These are phyloP conservation scores for Kodamaea hsintzibuensis DNA, from an alignment of 805 yeast genomes.

Conservation along the genomic window DNA sequence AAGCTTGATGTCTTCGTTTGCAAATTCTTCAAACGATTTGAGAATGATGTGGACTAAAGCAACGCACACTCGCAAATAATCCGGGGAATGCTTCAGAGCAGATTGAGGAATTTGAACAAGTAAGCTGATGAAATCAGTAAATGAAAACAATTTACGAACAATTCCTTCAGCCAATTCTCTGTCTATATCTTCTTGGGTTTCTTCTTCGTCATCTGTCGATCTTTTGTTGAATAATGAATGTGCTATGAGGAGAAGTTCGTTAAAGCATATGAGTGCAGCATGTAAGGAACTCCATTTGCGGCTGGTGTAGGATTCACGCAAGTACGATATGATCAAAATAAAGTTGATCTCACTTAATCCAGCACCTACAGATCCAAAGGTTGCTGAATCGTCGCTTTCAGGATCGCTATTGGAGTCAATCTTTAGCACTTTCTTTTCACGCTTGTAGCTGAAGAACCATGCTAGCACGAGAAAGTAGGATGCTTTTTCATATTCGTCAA, in stretches of 20 bases:
- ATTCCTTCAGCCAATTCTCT: conserved; percentile 55
- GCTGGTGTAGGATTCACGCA: conserved; percentile 42
- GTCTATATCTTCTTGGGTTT: conserved; percentile 40
- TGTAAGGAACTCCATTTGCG: conserved; percentile 63
- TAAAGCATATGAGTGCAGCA: conserved; percentile 67
- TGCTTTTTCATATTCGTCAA: conserved; percentile 41
- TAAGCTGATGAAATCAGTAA: conserved; percentile 56
- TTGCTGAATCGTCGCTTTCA: conserved; percentile 1
- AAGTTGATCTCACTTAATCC: conserved; percentile 64
- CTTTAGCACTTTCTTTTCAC: conserved; percentile 26
- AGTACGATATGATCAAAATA: conserved; percentile 48
- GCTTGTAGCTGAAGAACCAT: conserved; percentile 77
- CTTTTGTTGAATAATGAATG: conserved; percentile 40
- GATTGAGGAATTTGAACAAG: conserved; percentile 61
- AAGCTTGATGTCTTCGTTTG: conserved; percentile 54
- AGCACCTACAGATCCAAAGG: conserved; percentile 49
- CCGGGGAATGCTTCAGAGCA: conserved; percentile 63
- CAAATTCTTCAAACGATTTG: conserved; percentile 65
- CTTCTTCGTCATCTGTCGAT: conserved; percentile 19
- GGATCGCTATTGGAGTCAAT: conserved; percentile 6
- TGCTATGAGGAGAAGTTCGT: conserved; percentile 56
- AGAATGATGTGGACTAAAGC: conserved; percentile 66
- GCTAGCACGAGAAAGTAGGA: conserved; percentile 57
- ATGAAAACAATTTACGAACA: conserved; percentile 68
- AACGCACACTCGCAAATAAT: conserved; percentile 58